phyloP scores from a whole-genome alignment of 805 yeast species.

The Kuraishia piskuri region DNA sequence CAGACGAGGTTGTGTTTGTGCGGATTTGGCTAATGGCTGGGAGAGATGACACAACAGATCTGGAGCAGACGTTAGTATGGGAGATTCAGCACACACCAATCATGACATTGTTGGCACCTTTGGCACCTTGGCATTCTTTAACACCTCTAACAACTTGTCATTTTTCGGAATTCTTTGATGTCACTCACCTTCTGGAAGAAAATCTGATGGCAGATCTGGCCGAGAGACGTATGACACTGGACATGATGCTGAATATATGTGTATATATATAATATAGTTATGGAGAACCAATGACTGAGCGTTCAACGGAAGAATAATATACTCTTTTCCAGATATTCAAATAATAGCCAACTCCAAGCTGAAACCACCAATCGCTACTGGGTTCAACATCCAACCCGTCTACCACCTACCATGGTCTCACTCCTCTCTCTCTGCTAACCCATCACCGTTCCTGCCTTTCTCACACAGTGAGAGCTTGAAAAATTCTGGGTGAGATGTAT shows the following conservation, averaged over 20 bases:
- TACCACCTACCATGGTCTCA: background rate
- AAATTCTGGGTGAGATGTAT: background rate
- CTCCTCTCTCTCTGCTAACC: background rate
- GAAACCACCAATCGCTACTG: too few species aligned
- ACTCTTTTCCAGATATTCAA: background rate
- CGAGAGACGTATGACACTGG: background rate
- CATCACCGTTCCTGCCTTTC: background rate
- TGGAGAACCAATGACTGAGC: background rate
- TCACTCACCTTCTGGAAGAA: background rate
- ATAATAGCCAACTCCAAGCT: too few species aligned
- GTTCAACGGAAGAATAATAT: background rate
- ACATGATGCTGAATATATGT: background rate
- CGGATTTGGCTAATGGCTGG: background rate
- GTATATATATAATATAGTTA: too few species aligned
- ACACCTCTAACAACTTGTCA: too few species aligned
- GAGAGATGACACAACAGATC: background rate
- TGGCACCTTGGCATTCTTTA: too few species aligned
- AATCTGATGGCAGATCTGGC: constrained; percentile 1
- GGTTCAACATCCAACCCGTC: too few species aligned
- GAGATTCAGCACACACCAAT: too few species aligned
- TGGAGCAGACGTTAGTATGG: background rate
- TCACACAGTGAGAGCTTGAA: background rate
- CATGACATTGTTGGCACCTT: background rate
- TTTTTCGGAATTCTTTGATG: background rate
- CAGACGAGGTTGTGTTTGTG: constrained; percentile 11